phyloP scores from a whole-genome alignment of 2,329 filamentous ascomycete genomes.

The Colletotrichum karsti region DNA sequence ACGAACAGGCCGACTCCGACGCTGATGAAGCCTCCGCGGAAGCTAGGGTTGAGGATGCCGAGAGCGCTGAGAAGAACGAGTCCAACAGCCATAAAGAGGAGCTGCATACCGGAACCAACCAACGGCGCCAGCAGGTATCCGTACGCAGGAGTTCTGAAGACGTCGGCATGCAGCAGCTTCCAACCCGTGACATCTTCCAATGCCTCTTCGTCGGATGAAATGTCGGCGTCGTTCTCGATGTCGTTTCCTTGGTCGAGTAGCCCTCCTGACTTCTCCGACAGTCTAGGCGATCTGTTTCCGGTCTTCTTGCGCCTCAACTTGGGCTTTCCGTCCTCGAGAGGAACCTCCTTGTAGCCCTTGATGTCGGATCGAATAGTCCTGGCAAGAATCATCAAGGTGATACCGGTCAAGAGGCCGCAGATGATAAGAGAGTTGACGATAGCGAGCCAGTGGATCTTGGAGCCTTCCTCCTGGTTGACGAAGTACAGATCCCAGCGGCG shows the following conservation, averaged over 20 bases:
- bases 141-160: constrained; percentile 78
- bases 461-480: constrained; percentile 84
- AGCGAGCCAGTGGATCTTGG: constrained; percentile 86
- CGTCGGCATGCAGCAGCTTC: constrained; percentile 90
- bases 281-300: constrained; percentile 34
- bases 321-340: constrained; percentile 72
- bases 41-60: constrained; percentile 84
- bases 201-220: constrained; percentile 74
- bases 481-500: constrained; percentile 92
- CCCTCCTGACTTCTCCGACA: constrained; percentile 61
- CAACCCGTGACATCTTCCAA: constrained; percentile 86
- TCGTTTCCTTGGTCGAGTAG: constrained; percentile 69
- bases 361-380: constrained; percentile 83
- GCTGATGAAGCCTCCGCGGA: constrained; percentile 88
- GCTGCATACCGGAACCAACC: constrained; percentile 85
- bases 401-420: constrained; percentile 78
- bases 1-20: constrained; percentile 85
- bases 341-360: constrained; percentile 74
- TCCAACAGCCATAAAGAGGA: constrained; percentile 82
- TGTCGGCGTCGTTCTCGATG: constrained; percentile 60
- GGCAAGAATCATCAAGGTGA: constrained; percentile 82
- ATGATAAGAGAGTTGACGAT: constrained; percentile 90
- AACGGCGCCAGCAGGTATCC: constrained; percentile 81
- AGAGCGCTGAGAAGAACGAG: constrained; percentile 78
- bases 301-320: constrained; percentile 59